Percentiles rank a stretch among this genome's conserved stretches.
These are phyloP conservation scores for Cytospora mali DNA, from an alignment of 2,329 filamentous ascomycete species.

Conservation along the genomic window DNA sequence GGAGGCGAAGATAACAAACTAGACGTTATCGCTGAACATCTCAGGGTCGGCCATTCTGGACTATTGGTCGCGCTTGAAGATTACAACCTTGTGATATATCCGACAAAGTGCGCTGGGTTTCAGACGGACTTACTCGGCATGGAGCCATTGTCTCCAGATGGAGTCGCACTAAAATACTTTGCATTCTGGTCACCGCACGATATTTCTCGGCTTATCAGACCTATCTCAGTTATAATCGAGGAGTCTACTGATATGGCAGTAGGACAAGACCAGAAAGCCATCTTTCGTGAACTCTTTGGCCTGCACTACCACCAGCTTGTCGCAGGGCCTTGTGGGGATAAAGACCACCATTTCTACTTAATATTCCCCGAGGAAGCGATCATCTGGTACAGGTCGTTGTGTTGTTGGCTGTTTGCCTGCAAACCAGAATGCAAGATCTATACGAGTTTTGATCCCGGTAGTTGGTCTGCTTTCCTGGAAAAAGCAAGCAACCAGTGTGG, in stretches of 20 bases:
- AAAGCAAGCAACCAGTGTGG: constrained; percentile 33
- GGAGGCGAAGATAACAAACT: constrained; percentile 1
- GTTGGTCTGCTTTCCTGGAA: constrained; percentile 50
- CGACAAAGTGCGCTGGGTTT: constrained; percentile 42
- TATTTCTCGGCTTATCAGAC: constrained; percentile 13
- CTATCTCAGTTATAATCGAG: neutral
- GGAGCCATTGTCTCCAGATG: constrained; percentile 22
- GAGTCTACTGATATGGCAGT: neutral
- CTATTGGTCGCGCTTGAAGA: constrained; percentile 38
- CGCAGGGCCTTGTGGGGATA: constrained; percentile 13
- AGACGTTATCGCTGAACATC: constrained; percentile 36
- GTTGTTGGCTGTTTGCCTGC: constrained; percentile 47
- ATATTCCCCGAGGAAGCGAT: constrained; percentile 48
- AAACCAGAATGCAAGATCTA: constrained; percentile 47
- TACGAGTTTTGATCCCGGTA: constrained; percentile 44
- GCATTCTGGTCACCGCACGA: constrained; percentile 39
- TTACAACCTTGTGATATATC: constrained; percentile 46
- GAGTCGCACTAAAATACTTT: constrained; percentile 39
- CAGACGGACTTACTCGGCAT: constrained; percentile 28
- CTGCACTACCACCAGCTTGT: constrained; percentile 18
- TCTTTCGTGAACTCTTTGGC: constrained; percentile 17
- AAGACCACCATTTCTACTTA: constrained; percentile 47
- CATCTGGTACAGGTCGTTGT: constrained; percentile 43
- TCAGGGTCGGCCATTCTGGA: constrained; percentile 42
- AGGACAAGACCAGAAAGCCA: constrained; percentile 6